Evolutionary conservation across 2,329 filamentous ascomycete species (phyloP), one percentile per base, ranked within the genome.

Genomic region (Aspergillus thermomutatus): DNA sequence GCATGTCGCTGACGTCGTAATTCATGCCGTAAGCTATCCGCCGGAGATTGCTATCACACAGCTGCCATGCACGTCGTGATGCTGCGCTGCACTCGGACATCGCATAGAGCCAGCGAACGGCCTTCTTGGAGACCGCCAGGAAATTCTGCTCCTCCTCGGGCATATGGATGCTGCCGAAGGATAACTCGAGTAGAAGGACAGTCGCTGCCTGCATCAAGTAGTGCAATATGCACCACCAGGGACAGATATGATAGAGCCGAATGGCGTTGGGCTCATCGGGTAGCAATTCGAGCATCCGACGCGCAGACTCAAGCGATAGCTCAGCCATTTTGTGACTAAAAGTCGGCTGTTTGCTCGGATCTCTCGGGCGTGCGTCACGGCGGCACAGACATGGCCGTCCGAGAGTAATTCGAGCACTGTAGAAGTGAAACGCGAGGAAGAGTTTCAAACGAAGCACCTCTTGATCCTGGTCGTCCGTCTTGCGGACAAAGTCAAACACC

Each of bases 351-450:
- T 67, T 60, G 27, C 52, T 46, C 1, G 65, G 64, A 19, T 62
- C 67, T 49, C 60, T 64, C 50, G 63, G 63, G 19, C 67, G 67
- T 34, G 74, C 69, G 51, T 77, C 76, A 25, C 75, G 70, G 19
- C 75, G 73, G 58, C 77, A 79, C n/a, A 79, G 71, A 59, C 76
- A 79, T 4, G 77, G 77, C 17, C 77, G 74, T 48, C 77, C 74
- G 6, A 79, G 66, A 19, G 75, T 76, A 54, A 77, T 76, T 23
- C 72, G 72, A 21, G 72, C 69, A 54, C 77, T 77, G 56, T 79
- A 76, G 64, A 75, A 79, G 50, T 73, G 69, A 50, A 79, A 75
- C 3, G 74, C 77, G 19, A 79, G 64, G 25, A 68, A 68, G 49
- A 79, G 64, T 49, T 77, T 77, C 50, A 61, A 64, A 47, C 76